Evolutionary conservation across 192 early-diverging fungal species (phyloP), one percentile per base, ranked within the genome.

Genomic region (Backusella australiensis): DNA sequence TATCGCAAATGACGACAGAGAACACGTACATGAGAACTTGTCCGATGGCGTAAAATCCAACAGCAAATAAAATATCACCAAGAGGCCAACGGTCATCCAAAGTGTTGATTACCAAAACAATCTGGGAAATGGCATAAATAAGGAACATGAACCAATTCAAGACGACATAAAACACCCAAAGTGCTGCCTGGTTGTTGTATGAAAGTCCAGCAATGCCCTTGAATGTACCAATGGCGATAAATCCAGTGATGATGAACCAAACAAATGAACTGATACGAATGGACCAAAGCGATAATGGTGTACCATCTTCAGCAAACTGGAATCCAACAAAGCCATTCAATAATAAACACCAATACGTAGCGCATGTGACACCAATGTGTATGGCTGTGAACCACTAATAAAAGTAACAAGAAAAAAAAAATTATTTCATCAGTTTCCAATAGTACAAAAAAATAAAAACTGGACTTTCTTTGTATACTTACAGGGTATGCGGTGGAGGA

Each of bases 251-350:
- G 6, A 89, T 86, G 75, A 96, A 96, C 29, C 97, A 90, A 38
- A 95, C 76, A 53, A 96, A 83, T 19, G 95, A 94, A 59, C 91
- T 88, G 74, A 96, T 87, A 36, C 96, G 94, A 77, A 98, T 92
- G 8, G 95, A 94, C 96, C 97, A 99, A 67, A 99, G 91, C 14
- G 97, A 98, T 72, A 90, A 77, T 9, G 94, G 88, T 3, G 96
- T 98, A 75, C 97, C 96, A 82, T 99, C 97, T 78, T 99, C 96
- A 12, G 93, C 90, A 91, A 95, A 99, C 86, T 97, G 96, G 88
- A 97, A 98, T 7, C 95, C 95, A 46, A 99, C 93, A 83, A 98
- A 95, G 38, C 95, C 96, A 82, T 97, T 99, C 42, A 97, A 83
- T 66, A 99, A 88, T 77, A 99, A 81, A 75, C 93, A 95, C 95